A percentile compares a stretch with the other conserved stretches of the same genome.
Conservation (phyloP, 139 green algal genomes). For the Asterochloris sp. region DNA sequence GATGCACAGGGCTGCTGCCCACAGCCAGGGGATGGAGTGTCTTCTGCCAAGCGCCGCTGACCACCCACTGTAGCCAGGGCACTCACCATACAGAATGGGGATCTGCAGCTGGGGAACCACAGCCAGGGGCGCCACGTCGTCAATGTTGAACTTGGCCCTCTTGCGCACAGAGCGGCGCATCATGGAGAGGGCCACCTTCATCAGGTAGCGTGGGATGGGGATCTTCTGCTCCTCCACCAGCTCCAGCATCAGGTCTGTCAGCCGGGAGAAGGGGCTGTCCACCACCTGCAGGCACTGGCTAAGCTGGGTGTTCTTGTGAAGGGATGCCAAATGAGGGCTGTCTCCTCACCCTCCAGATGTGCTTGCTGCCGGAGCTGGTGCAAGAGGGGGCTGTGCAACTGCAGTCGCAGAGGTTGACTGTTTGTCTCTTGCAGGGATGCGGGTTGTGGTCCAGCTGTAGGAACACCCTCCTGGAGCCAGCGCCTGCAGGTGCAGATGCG, state of each 20-base stretch:
- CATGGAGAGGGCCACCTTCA: conserved; percentile 61
- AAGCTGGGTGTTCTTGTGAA: background rate
- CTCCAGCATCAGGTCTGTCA: conserved; percentile 89
- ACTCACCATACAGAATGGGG: conserved; percentile 84
- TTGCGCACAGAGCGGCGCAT: conserved; percentile 72
- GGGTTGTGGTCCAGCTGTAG: no score
- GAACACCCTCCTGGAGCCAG: no score
- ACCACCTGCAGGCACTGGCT: conserved; percentile 61
- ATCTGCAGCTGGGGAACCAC: conserved; percentile 52
- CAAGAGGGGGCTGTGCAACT: no score
- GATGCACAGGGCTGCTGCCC: no score
- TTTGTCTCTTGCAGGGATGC: no score
- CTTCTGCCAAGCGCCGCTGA: no score
- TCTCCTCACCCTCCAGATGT: no score
- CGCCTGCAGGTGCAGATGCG: no score
- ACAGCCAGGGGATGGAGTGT: no score
- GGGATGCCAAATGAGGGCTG: background rate
- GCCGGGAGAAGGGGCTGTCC: conserved; percentile 87
- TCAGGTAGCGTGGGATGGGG: conserved; percentile 26
- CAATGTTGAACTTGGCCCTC: conserved; percentile 79
- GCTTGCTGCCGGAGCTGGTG: no score
- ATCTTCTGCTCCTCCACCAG: conserved; percentile 65
- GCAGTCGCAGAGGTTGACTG: no score
- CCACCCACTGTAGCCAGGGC: background rate
- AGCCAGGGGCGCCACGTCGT: conserved; percentile 59